Conservation (phyloP, 1,284 basidiomycete genomes). For the Apiotrichum mycotoxinovorans region DNA sequence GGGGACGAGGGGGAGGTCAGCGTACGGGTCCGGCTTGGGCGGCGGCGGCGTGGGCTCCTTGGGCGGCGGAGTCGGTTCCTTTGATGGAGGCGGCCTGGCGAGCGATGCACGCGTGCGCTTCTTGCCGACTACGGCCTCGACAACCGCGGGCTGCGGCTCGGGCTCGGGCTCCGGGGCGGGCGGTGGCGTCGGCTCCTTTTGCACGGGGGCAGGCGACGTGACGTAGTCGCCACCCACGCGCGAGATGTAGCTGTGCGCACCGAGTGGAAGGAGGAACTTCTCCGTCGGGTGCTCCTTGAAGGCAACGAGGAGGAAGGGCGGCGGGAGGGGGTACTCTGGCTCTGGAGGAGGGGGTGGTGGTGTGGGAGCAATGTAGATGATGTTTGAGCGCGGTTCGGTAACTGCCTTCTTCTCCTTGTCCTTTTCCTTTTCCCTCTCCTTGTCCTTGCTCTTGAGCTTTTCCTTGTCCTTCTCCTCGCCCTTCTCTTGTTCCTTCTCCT, state of each 20-base stretch:
- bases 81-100: slow-evolving; percentile 9
- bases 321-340: slow-evolving; percentile 30
- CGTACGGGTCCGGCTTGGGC: slow-evolving; percentile 9
- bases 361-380: background rate
- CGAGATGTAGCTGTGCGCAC: slow-evolving; percentile 35
- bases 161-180: background rate
- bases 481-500: background rate
- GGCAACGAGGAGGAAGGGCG: slow-evolving; percentile 41
- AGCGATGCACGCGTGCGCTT: slow-evolving; percentile 20
- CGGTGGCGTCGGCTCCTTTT: background rate
- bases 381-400: background rate
- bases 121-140: slow-evolving; percentile 2
- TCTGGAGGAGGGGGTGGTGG: slow-evolving; percentile 15
- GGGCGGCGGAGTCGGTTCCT: slow-evolving; percentile 11
- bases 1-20: slow-evolving; percentile 25
- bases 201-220: slow-evolving; percentile 16
- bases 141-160: background rate
- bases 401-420: too few species aligned
- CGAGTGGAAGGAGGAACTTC: slow-evolving; percentile 42
- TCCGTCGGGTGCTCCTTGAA: slow-evolving; percentile 45
- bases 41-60: slow-evolving; percentile 6
- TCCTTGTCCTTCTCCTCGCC: too few species aligned
- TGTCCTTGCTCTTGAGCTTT: too few species aligned
- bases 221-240: slow-evolving; percentile 41
- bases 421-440: background rate